These are phyloP conservation scores for Amborella trichopoda DNA, from an alignment of 164 flowering plant genomes.

Conservation along the genomic window DNA sequence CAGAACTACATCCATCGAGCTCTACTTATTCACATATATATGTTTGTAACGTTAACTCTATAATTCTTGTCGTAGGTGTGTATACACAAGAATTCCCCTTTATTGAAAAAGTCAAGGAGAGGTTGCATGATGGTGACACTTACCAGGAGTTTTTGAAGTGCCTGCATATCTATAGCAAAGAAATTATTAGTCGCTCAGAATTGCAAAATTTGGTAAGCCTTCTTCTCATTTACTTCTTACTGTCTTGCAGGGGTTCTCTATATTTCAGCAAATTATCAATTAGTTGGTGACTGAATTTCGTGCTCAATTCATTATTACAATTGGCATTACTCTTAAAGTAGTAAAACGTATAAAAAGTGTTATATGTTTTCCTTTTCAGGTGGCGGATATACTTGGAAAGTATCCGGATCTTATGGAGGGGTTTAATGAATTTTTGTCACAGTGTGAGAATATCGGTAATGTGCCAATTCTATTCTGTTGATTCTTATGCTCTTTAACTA, in stretches of 20 bases:
- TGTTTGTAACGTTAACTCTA: not conserved
- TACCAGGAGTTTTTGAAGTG: conserved; percentile 64
- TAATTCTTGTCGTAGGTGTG: conserved; percentile 24
- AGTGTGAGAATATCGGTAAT: conserved; percentile 63
- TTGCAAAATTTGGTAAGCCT: conserved; percentile 62
- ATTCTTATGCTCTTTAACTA: not conserved
- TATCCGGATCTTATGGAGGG: conserved; percentile 77
- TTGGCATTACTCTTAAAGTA: no score
- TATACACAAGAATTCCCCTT: conserved; percentile 45
- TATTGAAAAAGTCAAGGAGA: conserved; percentile 71
- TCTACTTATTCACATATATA: no score
- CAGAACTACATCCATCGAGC: no score
- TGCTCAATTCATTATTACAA: no score
- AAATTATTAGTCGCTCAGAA: conserved; percentile 55
- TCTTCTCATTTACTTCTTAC: not conserved
- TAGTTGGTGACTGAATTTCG: no score
- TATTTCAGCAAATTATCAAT: no score
- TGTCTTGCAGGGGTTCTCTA: not conserved
- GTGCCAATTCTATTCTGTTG: not conserved
- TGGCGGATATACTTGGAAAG: conserved; percentile 55
- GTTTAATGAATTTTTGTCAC: conserved; percentile 54
- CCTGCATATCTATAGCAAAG: conserved; percentile 54
- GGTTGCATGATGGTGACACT: conserved; percentile 32
- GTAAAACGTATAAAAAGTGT: no score
- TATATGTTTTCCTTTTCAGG: conserved; percentile 32